Evolutionary conservation across 805 yeast species (phyloP).

Genomic region (Pichia insulana): DNA sequence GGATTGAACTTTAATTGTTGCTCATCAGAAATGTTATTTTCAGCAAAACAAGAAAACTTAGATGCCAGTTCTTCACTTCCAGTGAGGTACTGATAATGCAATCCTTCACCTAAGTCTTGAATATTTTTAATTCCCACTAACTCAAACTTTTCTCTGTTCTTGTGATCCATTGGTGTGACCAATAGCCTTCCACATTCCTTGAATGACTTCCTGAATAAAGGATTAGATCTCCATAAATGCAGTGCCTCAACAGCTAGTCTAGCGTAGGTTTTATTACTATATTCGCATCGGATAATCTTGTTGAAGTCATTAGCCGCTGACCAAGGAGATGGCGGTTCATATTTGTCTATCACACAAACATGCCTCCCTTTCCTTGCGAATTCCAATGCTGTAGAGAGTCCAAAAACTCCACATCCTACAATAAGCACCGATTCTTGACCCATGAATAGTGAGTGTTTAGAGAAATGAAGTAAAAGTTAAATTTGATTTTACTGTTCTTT

Average conservation of each 20-base stretch:
- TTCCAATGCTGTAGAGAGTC: slow-evolving; percentile 34
- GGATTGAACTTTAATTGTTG: slow-evolving; percentile 28
- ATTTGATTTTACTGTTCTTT: no score
- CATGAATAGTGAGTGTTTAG: slow-evolving; percentile 2
- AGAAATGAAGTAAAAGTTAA: no score
- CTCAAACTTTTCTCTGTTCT: slow-evolving; percentile 32
- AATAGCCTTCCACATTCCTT: slow-evolving; percentile 35
- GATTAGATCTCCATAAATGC: slow-evolving; percentile 28
- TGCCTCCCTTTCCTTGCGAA: slow-evolving; percentile 20
- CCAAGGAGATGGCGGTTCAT: slow-evolving; percentile 35
- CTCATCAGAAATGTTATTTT: slow-evolving; percentile 10
- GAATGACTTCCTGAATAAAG: slow-evolving; percentile 25
- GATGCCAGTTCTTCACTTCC: slow-evolving; percentile 26
- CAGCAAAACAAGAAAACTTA: slow-evolving; percentile 12
- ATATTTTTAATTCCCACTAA: slow-evolving; percentile 27
- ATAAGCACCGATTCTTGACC: slow-evolving; percentile 10
- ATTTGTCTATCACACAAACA: slow-evolving; percentile 31
- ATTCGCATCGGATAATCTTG: slow-evolving; percentile 41
- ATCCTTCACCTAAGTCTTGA: slow-evolving; percentile 17
- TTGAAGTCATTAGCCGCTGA: slow-evolving; percentile 41
- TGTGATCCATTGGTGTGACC: slow-evolving; percentile 25
- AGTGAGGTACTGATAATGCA: slow-evolving; percentile 19
- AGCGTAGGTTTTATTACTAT: slow-evolving; percentile 33
- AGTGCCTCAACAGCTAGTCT: slow-evolving; percentile 37
- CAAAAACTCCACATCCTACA: slow-evolving; percentile 37